These are phyloP conservation scores for Podospora bellae-mahoneyi DNA, from an alignment of 495 filamentous ascomycete genomes.

Conservation along the genomic window DNA sequence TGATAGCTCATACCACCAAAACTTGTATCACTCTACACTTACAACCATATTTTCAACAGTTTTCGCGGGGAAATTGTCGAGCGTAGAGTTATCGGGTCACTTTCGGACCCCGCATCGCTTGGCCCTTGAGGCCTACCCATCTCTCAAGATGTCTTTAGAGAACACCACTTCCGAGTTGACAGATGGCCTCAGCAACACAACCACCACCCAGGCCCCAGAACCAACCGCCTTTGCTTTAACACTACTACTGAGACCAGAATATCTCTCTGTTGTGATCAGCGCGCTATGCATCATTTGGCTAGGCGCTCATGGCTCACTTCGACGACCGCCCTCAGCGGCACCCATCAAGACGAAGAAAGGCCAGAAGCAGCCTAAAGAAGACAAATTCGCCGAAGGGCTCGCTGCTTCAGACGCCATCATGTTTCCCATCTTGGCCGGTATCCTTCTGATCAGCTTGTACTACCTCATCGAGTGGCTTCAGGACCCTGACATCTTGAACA, in stretches of 20 bases:
- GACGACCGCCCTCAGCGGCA: slow-evolving; percentile 75
- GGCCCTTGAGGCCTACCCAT: no score
- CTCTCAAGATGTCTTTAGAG: slow-evolving; percentile 21
- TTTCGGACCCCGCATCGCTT: background rate
- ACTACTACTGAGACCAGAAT: slow-evolving; percentile 51
- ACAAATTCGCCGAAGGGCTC: slow-evolving; percentile 70
- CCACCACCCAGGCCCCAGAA: background rate
- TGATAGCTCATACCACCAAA: background rate
- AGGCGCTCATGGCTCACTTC: slow-evolving; percentile 51
- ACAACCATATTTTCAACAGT: background rate
- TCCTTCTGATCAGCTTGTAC: slow-evolving; percentile 72
- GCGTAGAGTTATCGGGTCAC: background rate
- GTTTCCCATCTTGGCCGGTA: slow-evolving; percentile 78
- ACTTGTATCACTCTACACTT: background rate
- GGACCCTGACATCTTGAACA: slow-evolving; percentile 76
- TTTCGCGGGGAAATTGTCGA: background rate
- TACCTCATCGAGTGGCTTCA: slow-evolving; percentile 86
- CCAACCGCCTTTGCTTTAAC: slow-evolving; percentile 14
- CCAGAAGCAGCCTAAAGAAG: slow-evolving; percentile 51
- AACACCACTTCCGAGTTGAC: slow-evolving; percentile 11
- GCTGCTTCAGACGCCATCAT: slow-evolving; percentile 78
- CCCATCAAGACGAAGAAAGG: slow-evolving; percentile 49
- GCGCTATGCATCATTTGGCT: slow-evolving; percentile 46
- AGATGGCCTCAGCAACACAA: slow-evolving; percentile 4
- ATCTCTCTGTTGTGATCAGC: slow-evolving; percentile 42